Base-by-base conservation (phyloP, 176 grass and related monocot genomes). In the Eleusine indica region DNA sequence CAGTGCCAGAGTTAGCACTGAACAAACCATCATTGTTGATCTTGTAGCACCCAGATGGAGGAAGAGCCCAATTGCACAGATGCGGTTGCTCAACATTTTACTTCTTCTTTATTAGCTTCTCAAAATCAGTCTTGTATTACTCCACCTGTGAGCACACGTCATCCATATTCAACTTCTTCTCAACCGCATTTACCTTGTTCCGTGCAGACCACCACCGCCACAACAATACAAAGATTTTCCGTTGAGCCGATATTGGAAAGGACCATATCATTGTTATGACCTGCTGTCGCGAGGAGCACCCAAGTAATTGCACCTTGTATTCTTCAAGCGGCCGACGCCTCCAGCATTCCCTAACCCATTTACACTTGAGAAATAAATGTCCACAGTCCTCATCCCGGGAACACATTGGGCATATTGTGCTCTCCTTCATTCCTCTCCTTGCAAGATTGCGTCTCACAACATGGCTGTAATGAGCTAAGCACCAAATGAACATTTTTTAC, bases 211-310 rank as follows among this genome's bases (percentile, higher is more conserved):
- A n/a, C n/a, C n/a, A n/a, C n/a, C n/a, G 1, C 49, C 73, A 76
- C 0, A 76, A 19, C 9, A n/a, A 0, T 0, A 75, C 32, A 4
- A 75, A 7, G 5, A 3, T 41, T 2, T 13, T n/a, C 2, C 21
- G 2, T 22, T 75, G 73, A 0, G 3, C 4, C 0, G 1, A 1
- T 0, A 0, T 3, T 3, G 10, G 0, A 0, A 76, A 0, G 1
- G 9, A 6, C 52, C 32, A 60, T 1, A 41, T 14, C 41, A 39
- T 58, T 0, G 11, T 9, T 1, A 58, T 39, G 0, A 4, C 35
- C n/a, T 76, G 32, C 0, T 39, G 57, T 0, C 51, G 52, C 1
- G 53, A 76, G 0, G 0, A 8, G 6, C 72, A 76, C 0, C 5
- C 5, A 3, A 5, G 4, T 3, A 41, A 5, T 5, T 41, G 4